phyloP scores from a whole-genome alignment of 192 early-diverging fungal genomes.

The Podila verticillata region DNA sequence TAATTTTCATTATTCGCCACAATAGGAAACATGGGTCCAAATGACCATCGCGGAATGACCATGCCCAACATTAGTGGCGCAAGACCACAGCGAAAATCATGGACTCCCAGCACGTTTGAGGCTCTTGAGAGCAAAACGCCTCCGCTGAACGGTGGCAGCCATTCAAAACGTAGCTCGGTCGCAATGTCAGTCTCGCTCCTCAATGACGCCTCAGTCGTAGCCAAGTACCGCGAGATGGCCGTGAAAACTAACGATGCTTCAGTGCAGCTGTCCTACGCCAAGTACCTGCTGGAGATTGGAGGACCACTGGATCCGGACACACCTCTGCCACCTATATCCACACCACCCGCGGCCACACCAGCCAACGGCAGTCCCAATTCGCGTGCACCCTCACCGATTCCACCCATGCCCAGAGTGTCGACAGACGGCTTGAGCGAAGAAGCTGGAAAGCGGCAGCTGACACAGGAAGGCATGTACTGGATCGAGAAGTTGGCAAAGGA shows the following conservation, averaged over 20 bases:
- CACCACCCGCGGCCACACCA: neutral
- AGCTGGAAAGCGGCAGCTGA: conserved; percentile 36
- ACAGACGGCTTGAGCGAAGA: conserved; percentile 4
- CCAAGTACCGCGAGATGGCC: conserved; percentile 78
- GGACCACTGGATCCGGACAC: conserved; percentile 4
- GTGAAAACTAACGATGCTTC: conserved; percentile 77
- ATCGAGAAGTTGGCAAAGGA: conserved; percentile 74
- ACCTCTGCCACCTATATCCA: neutral
- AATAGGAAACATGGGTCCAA: conserved; percentile 32
- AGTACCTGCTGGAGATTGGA: conserved; percentile 78
- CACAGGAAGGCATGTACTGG: conserved; percentile 79
- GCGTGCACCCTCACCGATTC: neutral
- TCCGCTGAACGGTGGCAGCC: conserved; percentile 19
- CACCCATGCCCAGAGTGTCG: neutral
- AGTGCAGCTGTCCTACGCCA: conserved; percentile 79
- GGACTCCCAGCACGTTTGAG: conserved; percentile 35
- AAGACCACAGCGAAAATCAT: conserved; percentile 19
- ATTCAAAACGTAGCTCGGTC: conserved; percentile 42
- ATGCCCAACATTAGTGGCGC: neutral
- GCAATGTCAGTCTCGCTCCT: conserved; percentile 35
- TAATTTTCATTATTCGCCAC: neutral
- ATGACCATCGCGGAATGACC: conserved; percentile 9
- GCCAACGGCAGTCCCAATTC: neutral
- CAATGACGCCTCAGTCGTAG: conserved; percentile 23
- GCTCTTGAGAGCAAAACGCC: conserved; percentile 20